These are phyloP conservation scores for Litsea cubeba DNA, from an alignment of 164 flowering plant species.

Conservation along the genomic window DNA sequence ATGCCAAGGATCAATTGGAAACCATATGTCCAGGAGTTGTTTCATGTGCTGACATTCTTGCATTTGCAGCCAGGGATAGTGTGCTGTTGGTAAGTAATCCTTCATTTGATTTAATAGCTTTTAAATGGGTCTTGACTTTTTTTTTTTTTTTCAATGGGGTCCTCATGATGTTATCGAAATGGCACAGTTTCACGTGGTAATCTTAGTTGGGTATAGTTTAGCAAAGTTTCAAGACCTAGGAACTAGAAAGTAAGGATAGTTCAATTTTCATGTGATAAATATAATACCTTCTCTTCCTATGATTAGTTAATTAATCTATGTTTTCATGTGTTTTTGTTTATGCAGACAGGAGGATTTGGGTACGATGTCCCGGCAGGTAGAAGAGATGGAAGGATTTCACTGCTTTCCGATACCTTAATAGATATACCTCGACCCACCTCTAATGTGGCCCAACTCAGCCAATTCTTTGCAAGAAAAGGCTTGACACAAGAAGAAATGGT, in stretches of 20 bases:
- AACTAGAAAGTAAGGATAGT: constrained; percentile 16
- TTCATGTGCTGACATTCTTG: constrained; percentile 64
- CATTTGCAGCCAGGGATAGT: constrained; percentile 54
- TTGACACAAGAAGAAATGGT: constrained; percentile 39
- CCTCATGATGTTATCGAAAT: background rate
- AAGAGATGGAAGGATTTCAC: constrained; percentile 48
- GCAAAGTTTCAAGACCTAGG: no score
- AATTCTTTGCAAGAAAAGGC: constrained; percentile 40
- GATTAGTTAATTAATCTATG: no score
- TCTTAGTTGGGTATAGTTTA: no score
- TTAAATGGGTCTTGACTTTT: background rate
- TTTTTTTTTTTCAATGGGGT: background rate
- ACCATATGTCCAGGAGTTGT: constrained; percentile 40
- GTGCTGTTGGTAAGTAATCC: constrained; percentile 29
- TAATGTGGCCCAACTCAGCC: constrained; percentile 30
- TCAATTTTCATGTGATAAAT: constrained; percentile 48
- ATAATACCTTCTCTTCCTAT: background rate
- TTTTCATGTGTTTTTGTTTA: no score
- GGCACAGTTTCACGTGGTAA: no score
- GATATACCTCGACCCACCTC: constrained; percentile 35
- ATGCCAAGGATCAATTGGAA: constrained; percentile 46
- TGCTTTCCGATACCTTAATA: constrained; percentile 26
- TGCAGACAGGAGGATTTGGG: constrained; percentile 47
- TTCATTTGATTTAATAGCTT: background rate
- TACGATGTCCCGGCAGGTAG: constrained; percentile 55